These are phyloP conservation scores for Vicia faba DNA, from an alignment of 306 rosid genomes.

Conservation along the genomic window DNA sequence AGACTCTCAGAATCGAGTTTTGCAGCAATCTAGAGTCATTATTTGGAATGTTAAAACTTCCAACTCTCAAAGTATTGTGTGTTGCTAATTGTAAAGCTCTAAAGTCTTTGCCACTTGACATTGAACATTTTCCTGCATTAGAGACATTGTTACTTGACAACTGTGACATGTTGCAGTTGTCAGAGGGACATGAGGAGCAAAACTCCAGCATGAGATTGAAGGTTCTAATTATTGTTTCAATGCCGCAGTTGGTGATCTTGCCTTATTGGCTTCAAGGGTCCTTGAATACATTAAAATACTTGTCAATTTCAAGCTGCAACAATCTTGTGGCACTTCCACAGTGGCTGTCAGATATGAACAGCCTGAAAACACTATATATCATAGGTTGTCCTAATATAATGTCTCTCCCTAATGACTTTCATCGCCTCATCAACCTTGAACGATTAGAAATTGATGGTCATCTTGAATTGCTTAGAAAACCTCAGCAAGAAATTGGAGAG, in stretches of 20 bases:
- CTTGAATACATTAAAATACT: conserved; percentile 5
- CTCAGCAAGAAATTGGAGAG: neutral
- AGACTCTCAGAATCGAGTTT: too few species aligned
- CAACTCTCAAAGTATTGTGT: neutral
- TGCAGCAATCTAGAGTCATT: too few species aligned
- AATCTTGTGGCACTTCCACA: conserved; percentile 29
- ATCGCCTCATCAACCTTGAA: conserved; percentile 7
- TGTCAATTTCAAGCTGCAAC: neutral
- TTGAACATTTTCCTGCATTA: conserved; percentile 29
- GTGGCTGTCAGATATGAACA: conserved; percentile 34
- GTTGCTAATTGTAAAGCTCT: neutral
- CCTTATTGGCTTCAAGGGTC: conserved; percentile 43
- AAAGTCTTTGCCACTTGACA: conserved; percentile 32
- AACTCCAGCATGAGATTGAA: conserved; percentile 5
- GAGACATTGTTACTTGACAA: neutral
- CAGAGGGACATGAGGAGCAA: neutral
- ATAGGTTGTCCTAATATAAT: neutral
- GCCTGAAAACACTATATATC: neutral
- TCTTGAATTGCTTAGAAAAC: neutral
- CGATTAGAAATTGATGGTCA: neutral
- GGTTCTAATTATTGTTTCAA: neutral
- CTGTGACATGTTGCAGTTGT: conserved; percentile 28
- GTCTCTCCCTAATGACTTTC: conserved; percentile 22
- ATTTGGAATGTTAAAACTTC: too few species aligned
- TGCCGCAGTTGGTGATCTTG: neutral